phyloP scores from a whole-genome alignment of 805 yeast species.

The Kuraishia ogatae region DNA sequence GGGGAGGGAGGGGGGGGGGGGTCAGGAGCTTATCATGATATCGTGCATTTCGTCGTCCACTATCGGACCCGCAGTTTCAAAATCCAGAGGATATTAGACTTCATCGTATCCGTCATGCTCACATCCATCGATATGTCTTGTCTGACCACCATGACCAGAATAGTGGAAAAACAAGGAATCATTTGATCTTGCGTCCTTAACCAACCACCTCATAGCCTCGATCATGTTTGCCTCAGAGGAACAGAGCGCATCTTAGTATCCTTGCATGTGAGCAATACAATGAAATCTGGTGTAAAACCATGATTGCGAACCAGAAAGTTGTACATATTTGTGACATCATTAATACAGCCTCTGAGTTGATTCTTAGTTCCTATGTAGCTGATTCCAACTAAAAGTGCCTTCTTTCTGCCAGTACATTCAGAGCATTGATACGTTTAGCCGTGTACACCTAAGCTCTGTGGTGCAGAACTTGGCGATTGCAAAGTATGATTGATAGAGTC shows the following conservation, averaged over 20 bases:
- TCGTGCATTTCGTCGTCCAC: constrained; percentile 71
- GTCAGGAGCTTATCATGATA: constrained; percentile 59
- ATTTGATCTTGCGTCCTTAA: constrained; percentile 61
- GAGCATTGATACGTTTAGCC: constrained; percentile 47
- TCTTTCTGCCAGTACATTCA: constrained; percentile 60
- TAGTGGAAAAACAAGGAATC: constrained; percentile 77
- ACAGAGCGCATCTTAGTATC: constrained; percentile 31
- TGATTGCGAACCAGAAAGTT: constrained; percentile 22
- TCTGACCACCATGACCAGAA: constrained; percentile 83
- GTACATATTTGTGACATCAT: constrained; percentile 56
- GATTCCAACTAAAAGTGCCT: constrained; percentile 72
- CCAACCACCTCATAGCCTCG: constrained; percentile 79
- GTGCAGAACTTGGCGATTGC: constrained; percentile 9
- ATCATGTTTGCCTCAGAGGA: constrained; percentile 68
- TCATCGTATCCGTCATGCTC: constrained; percentile 27
- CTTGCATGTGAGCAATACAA: constrained; percentile 55
- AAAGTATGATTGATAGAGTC: constrained; percentile 2
- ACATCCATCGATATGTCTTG: constrained; percentile 40
- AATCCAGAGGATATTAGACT: constrained; percentile 32
- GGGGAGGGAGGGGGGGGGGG: constrained; percentile 44
- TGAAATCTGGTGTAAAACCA: constrained; percentile 46
- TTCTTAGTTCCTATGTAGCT: constrained; percentile 63
- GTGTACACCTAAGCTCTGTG: constrained; percentile 13
- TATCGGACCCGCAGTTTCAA: constrained; percentile 55
- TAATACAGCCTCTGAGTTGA: constrained; percentile 69